These are phyloP conservation scores for Paraphaeosphaeria sporulosa DNA, from an alignment of 2,329 filamentous ascomycete genomes.

Conservation along the genomic window DNA sequence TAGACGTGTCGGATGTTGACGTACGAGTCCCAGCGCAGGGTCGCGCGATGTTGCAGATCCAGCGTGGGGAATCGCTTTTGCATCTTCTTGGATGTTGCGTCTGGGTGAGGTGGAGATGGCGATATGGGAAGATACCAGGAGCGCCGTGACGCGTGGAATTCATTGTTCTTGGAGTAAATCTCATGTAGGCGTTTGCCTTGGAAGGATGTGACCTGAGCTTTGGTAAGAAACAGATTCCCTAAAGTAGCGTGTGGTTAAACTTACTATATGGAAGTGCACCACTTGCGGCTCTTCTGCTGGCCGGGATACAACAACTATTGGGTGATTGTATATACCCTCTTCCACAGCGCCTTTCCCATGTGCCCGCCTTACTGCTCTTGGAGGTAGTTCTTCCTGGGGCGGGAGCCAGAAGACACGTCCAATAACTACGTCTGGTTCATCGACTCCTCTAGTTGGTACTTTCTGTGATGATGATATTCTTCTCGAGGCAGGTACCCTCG, in stretches of 20 bases:
- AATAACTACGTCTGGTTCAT: constrained; percentile 30
- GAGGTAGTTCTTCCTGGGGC: constrained; percentile 35
- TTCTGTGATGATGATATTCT: constrained; percentile 20
- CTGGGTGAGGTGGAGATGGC: constrained; percentile 41
- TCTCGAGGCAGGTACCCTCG: constrained; percentile 9
- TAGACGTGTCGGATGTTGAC: constrained; percentile 46
- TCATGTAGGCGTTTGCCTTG: constrained; percentile 43
- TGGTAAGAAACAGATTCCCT: constrained; percentile 19
- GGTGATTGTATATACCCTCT: constrained; percentile 44
- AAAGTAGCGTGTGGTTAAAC: constrained; percentile 9
- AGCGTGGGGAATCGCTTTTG: constrained; percentile 41
- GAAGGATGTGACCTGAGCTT: constrained; percentile 42
- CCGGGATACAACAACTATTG: constrained; percentile 42
- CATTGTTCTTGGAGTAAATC: constrained; percentile 41
- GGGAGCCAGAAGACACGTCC: constrained; percentile 45
- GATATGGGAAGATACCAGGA: constrained; percentile 45
- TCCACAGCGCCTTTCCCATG: constrained; percentile 43
- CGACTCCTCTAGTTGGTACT: constrained; percentile 18
- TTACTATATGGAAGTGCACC: constrained; percentile 48
- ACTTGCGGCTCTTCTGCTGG: constrained; percentile 32
- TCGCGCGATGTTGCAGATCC: constrained; percentile 29
- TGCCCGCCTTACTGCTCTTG: constrained; percentile 34
- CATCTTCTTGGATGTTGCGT: constrained; percentile 41
- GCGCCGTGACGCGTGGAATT: constrained; percentile 42
- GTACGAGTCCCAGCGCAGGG: constrained; percentile 42